Conservation (phyloP, 768 basidiomycete species). For the Mycena maculata region DNA sequence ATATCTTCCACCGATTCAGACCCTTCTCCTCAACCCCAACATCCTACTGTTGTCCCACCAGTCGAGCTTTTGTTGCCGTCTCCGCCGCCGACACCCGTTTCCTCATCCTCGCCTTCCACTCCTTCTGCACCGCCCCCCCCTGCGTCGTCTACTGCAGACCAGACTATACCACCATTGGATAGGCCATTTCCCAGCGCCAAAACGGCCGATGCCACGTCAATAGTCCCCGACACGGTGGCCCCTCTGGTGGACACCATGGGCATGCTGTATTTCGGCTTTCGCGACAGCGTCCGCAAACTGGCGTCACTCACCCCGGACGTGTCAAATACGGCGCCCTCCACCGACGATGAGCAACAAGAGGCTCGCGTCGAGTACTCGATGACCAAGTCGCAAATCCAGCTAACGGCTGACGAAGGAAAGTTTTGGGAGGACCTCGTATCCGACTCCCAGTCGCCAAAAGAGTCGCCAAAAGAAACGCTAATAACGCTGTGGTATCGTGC, state of each 20-base stretch:
- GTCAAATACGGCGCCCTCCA: conserved; percentile 24
- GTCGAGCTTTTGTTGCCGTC: no score
- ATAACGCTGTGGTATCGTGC: conserved; percentile 37
- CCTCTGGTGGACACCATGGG: conserved; percentile 47
- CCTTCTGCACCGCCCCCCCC: neutral
- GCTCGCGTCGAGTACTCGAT: conserved; percentile 58
- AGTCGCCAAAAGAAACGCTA: conserved; percentile 20
- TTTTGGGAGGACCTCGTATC: conserved; percentile 64
- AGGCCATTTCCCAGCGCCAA: conserved; percentile 21
- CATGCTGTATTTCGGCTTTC: conserved; percentile 63
- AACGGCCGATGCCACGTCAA: neutral
- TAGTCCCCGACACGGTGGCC: neutral
- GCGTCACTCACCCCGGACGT: conserved; percentile 47
- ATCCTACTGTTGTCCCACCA: no score
- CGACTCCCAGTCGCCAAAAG: conserved; percentile 16
- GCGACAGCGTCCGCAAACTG: conserved; percentile 58
- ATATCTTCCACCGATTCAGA: neutral
- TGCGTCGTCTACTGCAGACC: neutral
- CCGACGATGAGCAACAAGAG: conserved; percentile 45
- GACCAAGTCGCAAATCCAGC: conserved; percentile 71
- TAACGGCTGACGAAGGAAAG: conserved; percentile 69
- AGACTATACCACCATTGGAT: conserved; percentile 16
- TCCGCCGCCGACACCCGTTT: neutral
- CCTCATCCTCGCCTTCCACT: neutral
- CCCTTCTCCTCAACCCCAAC: no score